Conservation (phyloP, 768 basidiomycete genomes). For the Gelatoporia subvermispora region DNA sequence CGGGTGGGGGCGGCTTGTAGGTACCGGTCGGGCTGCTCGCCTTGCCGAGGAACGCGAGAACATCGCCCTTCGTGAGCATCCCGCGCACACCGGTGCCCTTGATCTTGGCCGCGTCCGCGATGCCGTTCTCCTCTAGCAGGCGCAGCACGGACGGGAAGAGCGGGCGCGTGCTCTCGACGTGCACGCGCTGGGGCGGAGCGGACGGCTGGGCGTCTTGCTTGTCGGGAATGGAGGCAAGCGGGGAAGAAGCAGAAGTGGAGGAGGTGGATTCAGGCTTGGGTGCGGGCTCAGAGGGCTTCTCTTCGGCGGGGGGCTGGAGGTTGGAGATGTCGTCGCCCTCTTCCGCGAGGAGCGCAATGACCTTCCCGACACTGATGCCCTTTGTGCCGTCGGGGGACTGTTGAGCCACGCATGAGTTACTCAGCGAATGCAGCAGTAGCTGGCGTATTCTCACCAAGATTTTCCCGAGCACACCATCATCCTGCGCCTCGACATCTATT, state of each 20-base stretch:
- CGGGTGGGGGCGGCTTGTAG: conserved; percentile 44
- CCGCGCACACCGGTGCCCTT: conserved; percentile 88
- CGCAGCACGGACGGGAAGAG: conserved; percentile 90
- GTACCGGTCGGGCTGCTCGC: conserved; percentile 76
- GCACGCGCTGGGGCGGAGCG: conserved; percentile 11
- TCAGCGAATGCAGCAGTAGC: no score
- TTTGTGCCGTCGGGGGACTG: conserved; percentile 77
- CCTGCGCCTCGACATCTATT: conserved; percentile 98
- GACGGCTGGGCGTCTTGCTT: conserved; percentile 4
- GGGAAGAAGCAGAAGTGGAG: conserved; percentile 16
- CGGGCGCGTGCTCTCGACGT: conserved; percentile 47
- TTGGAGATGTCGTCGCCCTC: conserved; percentile 94
- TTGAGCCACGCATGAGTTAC: not conserved
- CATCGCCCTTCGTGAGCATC: conserved; percentile 95
- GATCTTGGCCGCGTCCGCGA: conserved; percentile 58
- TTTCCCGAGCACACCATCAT: conserved; percentile 91
- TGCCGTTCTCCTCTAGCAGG: conserved; percentile 59
- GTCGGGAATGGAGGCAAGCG: conserved; percentile 9
- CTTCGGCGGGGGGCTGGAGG: conserved; percentile 57
- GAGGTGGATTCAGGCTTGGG: conserved; percentile 13
- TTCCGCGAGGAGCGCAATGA: conserved; percentile 91
- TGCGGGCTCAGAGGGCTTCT: conserved; percentile 19
- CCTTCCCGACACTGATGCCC: conserved; percentile 79
- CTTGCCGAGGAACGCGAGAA: conserved; percentile 80
- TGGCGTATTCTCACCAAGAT: conserved; percentile 82